Base-by-base conservation (phyloP, 73 alveolate species). In the Paramecium biaurelia region DNA sequence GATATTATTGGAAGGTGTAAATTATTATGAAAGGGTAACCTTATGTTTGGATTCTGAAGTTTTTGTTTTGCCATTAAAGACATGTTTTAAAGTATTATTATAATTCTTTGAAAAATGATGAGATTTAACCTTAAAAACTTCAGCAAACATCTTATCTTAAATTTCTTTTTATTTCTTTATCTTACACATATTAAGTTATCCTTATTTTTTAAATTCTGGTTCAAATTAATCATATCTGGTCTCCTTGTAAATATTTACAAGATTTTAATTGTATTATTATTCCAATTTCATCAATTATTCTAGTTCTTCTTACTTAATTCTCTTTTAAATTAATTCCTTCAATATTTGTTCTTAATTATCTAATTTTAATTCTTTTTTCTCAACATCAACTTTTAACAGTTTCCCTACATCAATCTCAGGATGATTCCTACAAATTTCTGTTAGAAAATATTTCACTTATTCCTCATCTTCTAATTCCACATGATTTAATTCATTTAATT, bases 171-270 rank as follows among this genome's bases (percentile, higher is more conserved):
- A 26, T 24, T 9, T 63, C 24, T 63, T 63, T 20, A 63, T 63
- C 26, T 63, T 63, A 63, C 84, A 63, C 84, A 63, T 63, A 24
- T 24, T 63, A 30, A 63, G 26, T 63, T 63, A 63, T 11, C 84
- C 84, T 32, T 63, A 63, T 63, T 63, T 63, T 9, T 63, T 63
- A 32, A 63, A 63, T 32, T 63, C 84, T 63, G 84, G 84, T 32
- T 63, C 84, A 63, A 63, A 63, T 63, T 63, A 26, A 63, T 63
- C 84, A 63, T 63, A 63, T 63, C 84, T 26, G 21, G 84, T 63
- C 26, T 63, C 84, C 9, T 63, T 63, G 12, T 63, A 63, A 26
- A 63, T 63, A 63, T 32, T 63, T 14, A 63, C 84, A 26, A 63
- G 45, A 63, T 63, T 63, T 32, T 63, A 30, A 30, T 26, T 63